Base-by-base conservation (phyloP, 2,329 filamentous ascomycete species). In the Aplosporella prunicola region DNA sequence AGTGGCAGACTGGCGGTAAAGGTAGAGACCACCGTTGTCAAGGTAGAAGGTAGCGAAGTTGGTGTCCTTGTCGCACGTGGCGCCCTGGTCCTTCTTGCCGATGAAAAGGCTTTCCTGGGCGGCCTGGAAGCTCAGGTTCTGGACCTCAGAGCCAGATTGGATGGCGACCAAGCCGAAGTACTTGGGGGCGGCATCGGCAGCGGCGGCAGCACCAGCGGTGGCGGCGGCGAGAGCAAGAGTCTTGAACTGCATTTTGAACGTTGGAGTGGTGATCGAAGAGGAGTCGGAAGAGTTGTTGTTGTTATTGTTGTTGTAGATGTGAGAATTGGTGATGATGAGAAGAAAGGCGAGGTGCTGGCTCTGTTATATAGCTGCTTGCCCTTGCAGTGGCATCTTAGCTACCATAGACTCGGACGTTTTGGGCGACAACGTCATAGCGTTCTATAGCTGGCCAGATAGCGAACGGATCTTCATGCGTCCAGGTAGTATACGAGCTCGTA, bases 1-100 rank as follows among this genome's bases (percentile, higher is more conserved):
- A 29, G 56, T 58, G 4, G 55, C 59, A 15, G 57, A 56, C 17
- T 49, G 45, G 22, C 62, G 63, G 55, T 67, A 74, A 20, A 79
- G 64, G 51, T 54, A 66, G 18, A 75, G 27, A 10, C 53, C 62
- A 29, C 60, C 59, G 31, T 58, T 60, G 30, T 69, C 57, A 46
- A 76, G 55, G 45, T 58, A 57, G 55, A 78, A 74, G 26, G 65
- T 71, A 33, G 72, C 74, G 23, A 49, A 54, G 43, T 64, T 55
- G 20, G 46, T 47, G 26, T 56, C 50, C 26, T 47, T 43, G 28
- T 57, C 54, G 47, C 75, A 79, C 20, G 56, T 55, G 32, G 73
- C 70, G 45, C 64, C 60, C 51, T 74, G 67, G 14, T 52, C 46
- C 5, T 56, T 45, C 26, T 24, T 25, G 18, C 64, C 58, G 43